phyloP scores from a whole-genome alignment of 2,329 filamentous ascomycete species.

The Paracoccidioides brasiliensis region DNA sequence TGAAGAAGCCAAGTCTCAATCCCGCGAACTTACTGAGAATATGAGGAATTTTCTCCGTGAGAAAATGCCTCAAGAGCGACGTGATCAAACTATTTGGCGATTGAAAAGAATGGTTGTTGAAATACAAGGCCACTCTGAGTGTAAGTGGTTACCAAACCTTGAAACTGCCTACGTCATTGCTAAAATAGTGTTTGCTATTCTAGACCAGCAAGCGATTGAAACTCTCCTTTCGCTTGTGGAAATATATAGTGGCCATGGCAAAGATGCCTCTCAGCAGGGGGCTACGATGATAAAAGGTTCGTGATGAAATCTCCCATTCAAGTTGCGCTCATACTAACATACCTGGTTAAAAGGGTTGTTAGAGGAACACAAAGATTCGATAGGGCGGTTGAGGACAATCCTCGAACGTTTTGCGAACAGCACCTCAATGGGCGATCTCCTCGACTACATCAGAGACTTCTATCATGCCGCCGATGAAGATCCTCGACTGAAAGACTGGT shows the following conservation, averaged over 20 bases:
- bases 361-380: slow-evolving; percentile 30
- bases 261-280: slow-evolving; percentile 49
- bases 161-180: not conserved
- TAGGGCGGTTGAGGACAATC: slow-evolving; percentile 52
- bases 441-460: slow-evolving; percentile 70
- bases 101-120: slow-evolving; percentile 97
- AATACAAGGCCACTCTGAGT: slow-evolving; percentile 89
- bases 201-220: slow-evolving; percentile 74
- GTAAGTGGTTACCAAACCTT: slow-evolving; percentile 30
- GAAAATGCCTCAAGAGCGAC: slow-evolving; percentile 86
- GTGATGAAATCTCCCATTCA: slow-evolving; percentile 32
- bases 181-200: slow-evolving; percentile 4
- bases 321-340: not conserved
- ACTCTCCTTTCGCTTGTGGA: slow-evolving; percentile 76
- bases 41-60: slow-evolving; percentile 63
- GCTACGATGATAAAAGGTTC: slow-evolving; percentile 60
- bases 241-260: slow-evolving; percentile 66
- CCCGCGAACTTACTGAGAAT: slow-evolving; percentile 27
- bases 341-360: slow-evolving; percentile 23
- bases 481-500: slow-evolving; percentile 78
- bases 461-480: slow-evolving; percentile 81
- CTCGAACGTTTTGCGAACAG: slow-evolving; percentile 94
- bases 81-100: slow-evolving; percentile 81
- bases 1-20: slow-evolving; percentile 39
- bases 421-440: slow-evolving; percentile 76